Evolutionary conservation across 345 rosid species (phyloP).

Genomic region (Conringia planisiliqua): DNA sequence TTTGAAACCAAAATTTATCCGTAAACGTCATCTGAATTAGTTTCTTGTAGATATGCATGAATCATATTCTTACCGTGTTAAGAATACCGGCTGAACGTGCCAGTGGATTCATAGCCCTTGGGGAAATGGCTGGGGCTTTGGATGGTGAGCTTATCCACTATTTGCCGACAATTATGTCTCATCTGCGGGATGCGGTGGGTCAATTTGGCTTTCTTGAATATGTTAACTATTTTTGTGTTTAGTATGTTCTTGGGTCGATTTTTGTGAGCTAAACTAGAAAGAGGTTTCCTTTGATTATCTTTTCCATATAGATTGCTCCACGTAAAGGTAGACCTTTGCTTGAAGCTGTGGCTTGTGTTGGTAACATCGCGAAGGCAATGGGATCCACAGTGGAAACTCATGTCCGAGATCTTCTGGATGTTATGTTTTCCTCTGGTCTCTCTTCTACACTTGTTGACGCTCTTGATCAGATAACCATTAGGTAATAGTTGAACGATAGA

Average conservation of each 20-base stretch:
- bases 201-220: background rate
- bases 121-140: slow-evolving; percentile 99
- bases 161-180: slow-evolving; percentile 94
- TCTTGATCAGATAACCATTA: slow-evolving; percentile 77
- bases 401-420: slow-evolving; percentile 79
- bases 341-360: slow-evolving; percentile 96
- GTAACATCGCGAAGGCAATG: slow-evolving; percentile 98
- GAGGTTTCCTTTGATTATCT: slow-evolving; percentile 14
- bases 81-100: slow-evolving; percentile 88
- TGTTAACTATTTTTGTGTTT: slow-evolving; percentile 11
- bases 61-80: slow-evolving; percentile 84
- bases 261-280: slow-evolving; percentile 10
- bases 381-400: slow-evolving; percentile 76
- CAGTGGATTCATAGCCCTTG: slow-evolving; percentile 96
- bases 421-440: slow-evolving; percentile 85
- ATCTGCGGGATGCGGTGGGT: slow-evolving; percentile 92
- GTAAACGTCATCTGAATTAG: background rate
- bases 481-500: slow-evolving; percentile 41
- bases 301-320: slow-evolving; percentile 80
- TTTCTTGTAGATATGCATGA: slow-evolving; percentile 87
- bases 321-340: slow-evolving; percentile 93
- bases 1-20: slow-evolving; percentile 1
- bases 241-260: background rate
- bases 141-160: slow-evolving; percentile 90
- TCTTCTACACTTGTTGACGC: slow-evolving; percentile 83